These are phyloP conservation scores for Monosporascus sp. DNA, from an alignment of 2,329 filamentous ascomycete species.

Conservation along the genomic window DNA sequence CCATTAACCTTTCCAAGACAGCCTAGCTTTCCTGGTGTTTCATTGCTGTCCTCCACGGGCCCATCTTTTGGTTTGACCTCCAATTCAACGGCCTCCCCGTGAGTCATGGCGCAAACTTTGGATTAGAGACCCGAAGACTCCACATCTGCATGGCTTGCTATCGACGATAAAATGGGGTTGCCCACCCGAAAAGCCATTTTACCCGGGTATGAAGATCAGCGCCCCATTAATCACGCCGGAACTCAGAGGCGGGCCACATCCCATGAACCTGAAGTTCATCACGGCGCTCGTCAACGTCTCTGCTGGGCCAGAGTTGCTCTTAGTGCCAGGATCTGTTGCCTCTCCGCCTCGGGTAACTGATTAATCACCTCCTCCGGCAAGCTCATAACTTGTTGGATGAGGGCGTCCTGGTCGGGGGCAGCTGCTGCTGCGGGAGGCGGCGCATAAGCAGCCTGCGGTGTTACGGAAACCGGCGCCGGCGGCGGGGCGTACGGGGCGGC, in stretches of 20 bases:
- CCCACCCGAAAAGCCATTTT: neutral
- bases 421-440: conserved; percentile 33
- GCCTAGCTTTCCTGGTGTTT: too few relatives aligned
- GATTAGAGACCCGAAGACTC: too few relatives aligned
- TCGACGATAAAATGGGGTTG: too few relatives aligned
- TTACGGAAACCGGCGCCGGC: conserved; percentile 13
- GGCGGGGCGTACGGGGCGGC: conserved; percentile 42
- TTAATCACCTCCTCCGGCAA: conserved; percentile 79
- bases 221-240: neutral
- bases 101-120: too few relatives aligned
- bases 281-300: conserved; percentile 18
- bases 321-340: conserved; percentile 73
- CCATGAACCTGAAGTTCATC: neutral
- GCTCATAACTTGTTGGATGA: conserved; percentile 76
- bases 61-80: too few relatives aligned
- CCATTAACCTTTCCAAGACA: too few relatives aligned
- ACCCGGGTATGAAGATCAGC: neutral
- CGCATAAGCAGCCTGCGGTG: conserved; percentile 33
- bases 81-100: too few relatives aligned
- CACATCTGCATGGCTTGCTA: too few relatives aligned
- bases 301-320: conserved; percentile 55
- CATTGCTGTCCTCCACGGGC: too few relatives aligned
- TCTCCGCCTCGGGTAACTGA: conserved; percentile 67
- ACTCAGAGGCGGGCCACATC: neutral
- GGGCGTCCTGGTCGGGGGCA: conserved; percentile 56